Conservation (phyloP, 2,329 filamentous ascomycete genomes). For the Parastagonospora nodorum region DNA sequence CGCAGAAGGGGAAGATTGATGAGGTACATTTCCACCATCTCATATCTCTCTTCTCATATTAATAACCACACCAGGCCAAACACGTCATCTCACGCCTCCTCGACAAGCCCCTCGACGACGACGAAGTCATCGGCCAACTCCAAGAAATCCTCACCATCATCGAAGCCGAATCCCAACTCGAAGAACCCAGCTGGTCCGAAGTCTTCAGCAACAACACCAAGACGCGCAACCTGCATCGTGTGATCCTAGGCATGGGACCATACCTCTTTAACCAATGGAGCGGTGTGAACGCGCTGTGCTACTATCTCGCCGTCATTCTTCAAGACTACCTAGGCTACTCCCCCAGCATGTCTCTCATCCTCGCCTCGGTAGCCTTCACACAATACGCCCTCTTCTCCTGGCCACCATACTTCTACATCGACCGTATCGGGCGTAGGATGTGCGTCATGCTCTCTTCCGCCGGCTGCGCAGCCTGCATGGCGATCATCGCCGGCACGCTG, state of each 20-base stretch:
- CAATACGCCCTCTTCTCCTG: conserved; percentile 51
- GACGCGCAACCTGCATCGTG: conserved; percentile 43
- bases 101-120: conserved; percentile 36
- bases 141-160: conserved; percentile 44
- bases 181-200: conserved; percentile 42
- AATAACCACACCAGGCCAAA: conserved; percentile 8
- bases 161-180: conserved; percentile 32
- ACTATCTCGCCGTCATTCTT: conserved; percentile 48
- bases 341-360: conserved; percentile 32
- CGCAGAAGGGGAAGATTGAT: conserved; percentile 27
- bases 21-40: conserved; percentile 19
- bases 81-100: conserved; percentile 36
- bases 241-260: conserved; percentile 45
- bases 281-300: conserved; percentile 38
- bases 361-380: conserved; percentile 49
- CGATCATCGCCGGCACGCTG: conserved; percentile 41
- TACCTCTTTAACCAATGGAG: conserved; percentile 50
- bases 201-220: conserved; percentile 45
- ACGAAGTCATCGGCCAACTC: conserved; percentile 42
- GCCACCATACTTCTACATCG: conserved; percentile 52
- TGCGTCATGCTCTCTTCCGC: conserved; percentile 28
- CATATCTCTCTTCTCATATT: conserved; percentile 2
- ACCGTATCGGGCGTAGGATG: conserved; percentile 51
- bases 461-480: conserved; percentile 43
- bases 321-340: conserved; percentile 41